Evolutionary conservation across 192 early-diverging fungal genomes (phyloP).

Genomic region (Coemansia sp.): DNA sequence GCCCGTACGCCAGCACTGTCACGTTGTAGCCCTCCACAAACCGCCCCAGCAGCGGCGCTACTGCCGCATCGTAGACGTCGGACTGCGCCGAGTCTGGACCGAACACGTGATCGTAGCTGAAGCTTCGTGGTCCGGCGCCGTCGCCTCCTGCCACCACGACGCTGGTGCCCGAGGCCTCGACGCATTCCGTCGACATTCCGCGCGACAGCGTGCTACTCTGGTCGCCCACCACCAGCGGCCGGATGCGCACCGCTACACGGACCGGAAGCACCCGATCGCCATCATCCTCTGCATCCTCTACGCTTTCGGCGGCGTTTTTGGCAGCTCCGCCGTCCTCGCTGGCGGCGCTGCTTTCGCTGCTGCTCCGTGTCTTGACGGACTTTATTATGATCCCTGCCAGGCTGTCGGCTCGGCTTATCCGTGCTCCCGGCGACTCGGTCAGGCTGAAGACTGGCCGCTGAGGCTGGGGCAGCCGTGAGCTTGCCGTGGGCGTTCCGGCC

Average conservation of each 20-base stretch:
- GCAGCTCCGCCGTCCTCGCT: neutral
- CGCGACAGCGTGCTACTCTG: constrained; percentile 2
- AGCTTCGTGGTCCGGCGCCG: constrained; percentile 27
- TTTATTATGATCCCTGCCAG: neutral
- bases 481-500: constrained; percentile 15
- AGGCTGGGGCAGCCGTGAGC: neutral
- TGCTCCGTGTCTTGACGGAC: constrained; percentile 5
- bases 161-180: constrained; percentile 20
- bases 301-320: neutral
- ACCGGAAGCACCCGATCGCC: constrained; percentile 48
- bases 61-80: constrained; percentile 59
- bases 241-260: constrained; percentile 51
- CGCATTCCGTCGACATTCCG: constrained; percentile 21
- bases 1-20: constrained; percentile 90
- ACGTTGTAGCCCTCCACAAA: constrained; percentile 89
- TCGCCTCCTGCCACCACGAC: constrained; percentile 13
- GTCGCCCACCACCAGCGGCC: constrained; percentile 28
- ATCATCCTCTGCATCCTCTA: constrained; percentile 11
- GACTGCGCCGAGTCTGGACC: constrained; percentile 58
- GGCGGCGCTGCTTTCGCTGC: constrained; percentile 7
- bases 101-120: constrained; percentile 70
- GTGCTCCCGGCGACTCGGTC: neutral
- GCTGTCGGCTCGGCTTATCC: constrained; percentile 1
- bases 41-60: constrained; percentile 52
- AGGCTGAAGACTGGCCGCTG: constrained; percentile 16